phyloP scores from a whole-genome alignment of 768 basidiomycete genomes.

The Phlebiopsis flavidoalba region DNA sequence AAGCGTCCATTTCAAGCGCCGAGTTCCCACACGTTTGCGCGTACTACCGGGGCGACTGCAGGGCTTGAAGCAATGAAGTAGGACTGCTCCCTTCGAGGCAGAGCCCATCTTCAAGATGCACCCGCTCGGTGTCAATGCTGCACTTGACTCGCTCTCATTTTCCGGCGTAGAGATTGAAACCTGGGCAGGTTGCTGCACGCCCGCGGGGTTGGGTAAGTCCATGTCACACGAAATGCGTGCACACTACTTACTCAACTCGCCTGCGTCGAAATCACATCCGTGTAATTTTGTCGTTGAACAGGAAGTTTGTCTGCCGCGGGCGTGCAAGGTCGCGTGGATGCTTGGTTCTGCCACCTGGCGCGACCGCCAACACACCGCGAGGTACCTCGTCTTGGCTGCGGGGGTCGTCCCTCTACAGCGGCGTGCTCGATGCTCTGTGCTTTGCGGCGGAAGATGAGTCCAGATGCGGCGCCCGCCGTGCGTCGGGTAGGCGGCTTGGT shows the following conservation, averaged over 20 bases:
- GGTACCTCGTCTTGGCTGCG: background rate
- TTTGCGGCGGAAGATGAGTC: background rate
- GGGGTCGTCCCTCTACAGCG: too few relatives aligned
- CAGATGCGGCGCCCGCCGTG: background rate
- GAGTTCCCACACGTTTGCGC: too few relatives aligned
- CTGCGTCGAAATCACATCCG: constrained; percentile 9
- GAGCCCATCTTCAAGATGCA: too few relatives aligned
- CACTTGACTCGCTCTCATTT: constrained; percentile 9
- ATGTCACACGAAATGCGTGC: background rate
- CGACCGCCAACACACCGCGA: background rate
- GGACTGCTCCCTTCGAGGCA: too few relatives aligned
- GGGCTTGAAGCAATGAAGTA: too few relatives aligned
- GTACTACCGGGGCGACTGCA: too few relatives aligned
- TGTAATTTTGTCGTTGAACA: constrained; percentile 11
- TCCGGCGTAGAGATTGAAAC: constrained; percentile 11
- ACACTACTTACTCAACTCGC: background rate
- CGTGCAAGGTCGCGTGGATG: constrained; percentile 7
- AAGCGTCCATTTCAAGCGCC: too few relatives aligned
- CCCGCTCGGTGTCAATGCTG: too few relatives aligned
- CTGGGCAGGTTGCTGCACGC: background rate
- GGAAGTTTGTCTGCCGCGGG: constrained; percentile 9
- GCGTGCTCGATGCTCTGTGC: too few relatives aligned
- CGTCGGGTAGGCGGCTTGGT: background rate
- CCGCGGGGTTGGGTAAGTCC: background rate
- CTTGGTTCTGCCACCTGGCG: background rate